Conservation (phyloP, 1,284 basidiomycete species). For the Cystobasidium pallidum region DNA sequence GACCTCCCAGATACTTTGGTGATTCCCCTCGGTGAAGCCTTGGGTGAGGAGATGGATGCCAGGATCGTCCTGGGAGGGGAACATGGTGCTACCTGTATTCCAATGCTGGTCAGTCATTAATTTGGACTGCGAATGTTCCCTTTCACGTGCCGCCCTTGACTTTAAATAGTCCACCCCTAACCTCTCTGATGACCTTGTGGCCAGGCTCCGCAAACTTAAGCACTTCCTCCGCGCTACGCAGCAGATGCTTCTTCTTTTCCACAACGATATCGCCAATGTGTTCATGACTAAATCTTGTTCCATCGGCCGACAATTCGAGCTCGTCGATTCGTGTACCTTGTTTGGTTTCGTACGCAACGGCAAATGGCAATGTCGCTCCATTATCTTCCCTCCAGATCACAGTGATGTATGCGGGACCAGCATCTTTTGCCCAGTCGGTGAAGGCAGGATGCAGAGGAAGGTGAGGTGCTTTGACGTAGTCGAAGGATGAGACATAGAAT, state of each 20-base stretch:
- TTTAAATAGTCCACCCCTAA: slow-evolving; percentile 6
- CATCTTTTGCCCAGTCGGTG: slow-evolving; percentile 17
- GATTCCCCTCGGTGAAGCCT: slow-evolving; percentile 11
- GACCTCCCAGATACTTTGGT: slow-evolving; percentile 29
- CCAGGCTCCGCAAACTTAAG: slow-evolving; percentile 1
- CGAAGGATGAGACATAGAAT: slow-evolving; percentile 16
- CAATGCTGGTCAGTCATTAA: no score
- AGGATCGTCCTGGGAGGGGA: slow-evolving; percentile 25
- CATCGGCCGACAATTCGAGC: not conserved
- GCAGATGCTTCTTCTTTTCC: slow-evolving; percentile 4
- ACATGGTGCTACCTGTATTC: not conserved
- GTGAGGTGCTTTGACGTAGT: slow-evolving; percentile 13
- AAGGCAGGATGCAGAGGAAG: slow-evolving; percentile 14
- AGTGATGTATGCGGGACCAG: slow-evolving; percentile 8
- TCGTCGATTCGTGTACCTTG: not conserved
- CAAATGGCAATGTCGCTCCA: slow-evolving; percentile 1
- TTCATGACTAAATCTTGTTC: not conserved
- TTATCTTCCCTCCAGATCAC: slow-evolving; percentile 11
- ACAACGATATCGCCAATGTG: slow-evolving; percentile 17
- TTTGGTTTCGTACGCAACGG: slow-evolving; percentile 12
- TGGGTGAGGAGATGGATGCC: slow-evolving; percentile 31
- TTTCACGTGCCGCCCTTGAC: slow-evolving; percentile 8
- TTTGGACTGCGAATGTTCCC: not conserved
- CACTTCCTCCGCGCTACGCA: slow-evolving; percentile 6
- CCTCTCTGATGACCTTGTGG: not conserved